Evolutionary conservation across 2,329 filamentous ascomycete species (phyloP), one percentile per base, ranked within the genome.

Genomic region (Davidsoniella virescens): DNA sequence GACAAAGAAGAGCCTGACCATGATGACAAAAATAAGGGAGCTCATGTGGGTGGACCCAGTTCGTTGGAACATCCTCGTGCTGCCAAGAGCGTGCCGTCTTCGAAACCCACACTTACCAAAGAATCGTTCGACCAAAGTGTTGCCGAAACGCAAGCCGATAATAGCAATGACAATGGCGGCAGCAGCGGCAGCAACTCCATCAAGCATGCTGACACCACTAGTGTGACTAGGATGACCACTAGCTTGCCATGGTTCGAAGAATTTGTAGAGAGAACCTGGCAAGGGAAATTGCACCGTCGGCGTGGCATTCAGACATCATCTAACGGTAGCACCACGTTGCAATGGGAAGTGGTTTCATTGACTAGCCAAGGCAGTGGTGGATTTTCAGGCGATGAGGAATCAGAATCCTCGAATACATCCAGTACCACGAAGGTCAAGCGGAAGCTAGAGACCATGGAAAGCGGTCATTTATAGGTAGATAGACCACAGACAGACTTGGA

Each of bases 271-370:
- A 33, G 86, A 49, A 88, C 84, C 56, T 71, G 71, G 38, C 66
- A 94, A 40, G 84, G 84, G 2, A 78, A 72, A 47, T 70, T 83
- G 63, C 78, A 77, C 61, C 75, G 76, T 56, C 73, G 77, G 14
- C 73, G 73, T 52, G 73, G 77, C 23, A 65, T 71, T 33, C 64
- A 64, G 44, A 60, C 62, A 47, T 80, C 74, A 47, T 65, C 66
- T n/a, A 78, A 85, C 60, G 81, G 81, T 14, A 71, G 68, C 25
- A 74, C 79, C 37, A 75, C 69, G 42, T 73, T 92, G 9, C 82
- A 92, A 60, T 94, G 86, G 84, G 87, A 94, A 64, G 73, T 94
- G 55, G 71, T 81, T 38, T 87, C 94, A 65, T 88, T 76, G 70
- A 73, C 70, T 44, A 71, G 70, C 48, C 69, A 66, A 7, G 66